Percentiles rank a stretch among this genome's conserved stretches.
phyloP scores from a whole-genome alignment of 2,329 filamentous ascomycete genomes.

The Fusarium sp. region DNA sequence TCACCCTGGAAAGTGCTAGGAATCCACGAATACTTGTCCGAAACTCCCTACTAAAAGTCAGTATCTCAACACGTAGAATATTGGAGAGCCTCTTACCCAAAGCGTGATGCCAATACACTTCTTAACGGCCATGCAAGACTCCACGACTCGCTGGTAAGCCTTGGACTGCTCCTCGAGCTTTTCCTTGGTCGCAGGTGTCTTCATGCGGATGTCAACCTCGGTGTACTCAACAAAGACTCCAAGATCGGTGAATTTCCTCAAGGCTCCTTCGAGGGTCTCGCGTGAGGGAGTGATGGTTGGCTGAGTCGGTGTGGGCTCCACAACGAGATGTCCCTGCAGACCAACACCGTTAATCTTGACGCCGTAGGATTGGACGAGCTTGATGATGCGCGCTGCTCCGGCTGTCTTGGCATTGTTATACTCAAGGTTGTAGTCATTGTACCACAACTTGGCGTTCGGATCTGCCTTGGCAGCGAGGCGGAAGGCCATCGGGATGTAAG shows the following conservation, averaged over 20 bases:
- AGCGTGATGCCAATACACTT: conserved; percentile 46
- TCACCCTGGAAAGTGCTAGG: conserved; percentile 38
- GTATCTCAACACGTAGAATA: neutral
- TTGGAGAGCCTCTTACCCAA: conserved; percentile 36
- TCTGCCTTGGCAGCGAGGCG: conserved; percentile 58
- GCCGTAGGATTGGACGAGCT: conserved; percentile 49
- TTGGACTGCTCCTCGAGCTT: conserved; percentile 55
- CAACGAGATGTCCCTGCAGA: conserved; percentile 61
- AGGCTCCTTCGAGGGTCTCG: conserved; percentile 46
- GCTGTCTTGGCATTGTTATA: conserved; percentile 49
- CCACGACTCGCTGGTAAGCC: conserved; percentile 51
- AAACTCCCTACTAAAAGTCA: conserved; percentile 37
- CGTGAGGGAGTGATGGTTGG: conserved; percentile 49
- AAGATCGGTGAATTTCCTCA: conserved; percentile 55
- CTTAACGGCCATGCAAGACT: conserved; percentile 41
- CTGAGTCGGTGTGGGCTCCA: conserved; percentile 52
- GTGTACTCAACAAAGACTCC: conserved; percentile 64
- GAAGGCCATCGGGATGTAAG: conserved; percentile 65
- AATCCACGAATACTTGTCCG: conserved; percentile 43
- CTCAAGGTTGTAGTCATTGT: conserved; percentile 66
- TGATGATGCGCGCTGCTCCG: conserved; percentile 49
- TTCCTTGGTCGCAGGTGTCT: conserved; percentile 52
- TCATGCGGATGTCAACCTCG: conserved; percentile 63
- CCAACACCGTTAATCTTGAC: conserved; percentile 64
- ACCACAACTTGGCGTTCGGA: conserved; percentile 62